Base-by-base conservation (phyloP, 495 filamentous ascomycete genomes). In the Delitschia confertaspora region DNA sequence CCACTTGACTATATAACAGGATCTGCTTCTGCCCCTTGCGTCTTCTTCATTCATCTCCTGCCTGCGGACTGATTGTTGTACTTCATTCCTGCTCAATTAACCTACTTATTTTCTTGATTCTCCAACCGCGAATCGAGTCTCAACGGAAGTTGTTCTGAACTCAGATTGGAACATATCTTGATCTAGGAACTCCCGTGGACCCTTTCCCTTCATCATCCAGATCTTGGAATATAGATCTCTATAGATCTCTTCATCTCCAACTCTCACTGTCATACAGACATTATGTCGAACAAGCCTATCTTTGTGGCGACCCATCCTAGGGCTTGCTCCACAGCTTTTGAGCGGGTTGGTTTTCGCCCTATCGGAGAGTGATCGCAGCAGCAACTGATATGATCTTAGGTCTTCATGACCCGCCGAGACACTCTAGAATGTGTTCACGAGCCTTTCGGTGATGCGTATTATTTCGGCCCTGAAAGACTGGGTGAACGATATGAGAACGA, bases 371-470 rank as follows among this genome's bases (percentile, higher is more conserved):
- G n/a, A n/a, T n/a, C n/a, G n/a, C n/a, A n/a, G n/a, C n/a, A n/a
- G n/a, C n/a, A 23, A 23, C 49, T 53, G 13, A 52, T 51, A 21
- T 38, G 39, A 32, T 26, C 42, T 31, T 49, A 93, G 86, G 85
- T 95, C 47, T 95, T 98, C 61, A 95, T 98, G 91, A 95, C 88
- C 49, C 79, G 83, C 46, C 69, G 70, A 19, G 82, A 89, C 48
- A 80, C 70, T 18, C 73, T 98, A 21, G 67, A 76, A 49, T 93
- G 86, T 61, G 65, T 89, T 51, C 91, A 98, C 60, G 91, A 98
- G 62, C 91, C 91, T 1, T 95, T 95, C 55, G 91, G 91, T 11
- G 91, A 98, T 60, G 84, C 88, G 43, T 98, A 85, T 64, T 95
- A 98, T 65, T 95, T 80, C 56, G 88, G 89, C 18, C 86, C 88